Conservation (phyloP, 805 yeast genomes). For the Jamesozyma piceae region DNA sequence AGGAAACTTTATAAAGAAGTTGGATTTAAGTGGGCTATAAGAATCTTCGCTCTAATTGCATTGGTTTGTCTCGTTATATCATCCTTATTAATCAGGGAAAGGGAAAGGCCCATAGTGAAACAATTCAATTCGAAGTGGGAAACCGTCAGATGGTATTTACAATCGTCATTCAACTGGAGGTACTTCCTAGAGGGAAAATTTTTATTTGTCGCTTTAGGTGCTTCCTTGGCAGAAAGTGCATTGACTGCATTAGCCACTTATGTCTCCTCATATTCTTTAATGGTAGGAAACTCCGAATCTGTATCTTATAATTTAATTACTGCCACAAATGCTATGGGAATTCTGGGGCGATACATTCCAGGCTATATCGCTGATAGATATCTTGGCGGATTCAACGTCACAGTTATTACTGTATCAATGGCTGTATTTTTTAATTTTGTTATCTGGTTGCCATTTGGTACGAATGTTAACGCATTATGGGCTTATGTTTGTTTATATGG, state of each 20-base stretch:
- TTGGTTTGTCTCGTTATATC: conserved; percentile 33
- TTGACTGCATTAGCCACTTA: conserved; percentile 41
- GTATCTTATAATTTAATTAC: conserved; percentile 41
- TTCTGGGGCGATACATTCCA: conserved; percentile 38
- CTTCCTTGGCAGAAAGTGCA: conserved; percentile 39
- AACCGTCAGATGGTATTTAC: conserved; percentile 21
- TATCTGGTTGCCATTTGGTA: conserved; percentile 39
- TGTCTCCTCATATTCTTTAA: conserved; percentile 44
- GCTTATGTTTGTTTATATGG: conserved; percentile 46
- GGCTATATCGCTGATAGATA: conserved; percentile 37
- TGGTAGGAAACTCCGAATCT: conserved; percentile 37
- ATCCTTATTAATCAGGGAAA: conserved; percentile 34
- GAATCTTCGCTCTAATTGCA: conserved; percentile 43
- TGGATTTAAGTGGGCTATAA: conserved; percentile 53
- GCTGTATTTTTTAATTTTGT: conserved; percentile 31
- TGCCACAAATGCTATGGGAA: conserved; percentile 38
- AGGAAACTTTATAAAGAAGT: conserved; percentile 40
- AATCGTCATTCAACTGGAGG: conserved; percentile 26
- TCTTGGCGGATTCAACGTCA: conserved; percentile 46
- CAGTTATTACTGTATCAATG: conserved; percentile 30
- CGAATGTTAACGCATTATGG: conserved; percentile 30
- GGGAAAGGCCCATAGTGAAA: conserved; percentile 24
- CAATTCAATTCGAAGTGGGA: conserved; percentile 34
- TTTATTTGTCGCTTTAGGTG: conserved; percentile 35
- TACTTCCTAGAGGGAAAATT: conserved; percentile 38